phyloP scores from a whole-genome alignment of 306 rosid genomes.

The Glycine latifolia region DNA sequence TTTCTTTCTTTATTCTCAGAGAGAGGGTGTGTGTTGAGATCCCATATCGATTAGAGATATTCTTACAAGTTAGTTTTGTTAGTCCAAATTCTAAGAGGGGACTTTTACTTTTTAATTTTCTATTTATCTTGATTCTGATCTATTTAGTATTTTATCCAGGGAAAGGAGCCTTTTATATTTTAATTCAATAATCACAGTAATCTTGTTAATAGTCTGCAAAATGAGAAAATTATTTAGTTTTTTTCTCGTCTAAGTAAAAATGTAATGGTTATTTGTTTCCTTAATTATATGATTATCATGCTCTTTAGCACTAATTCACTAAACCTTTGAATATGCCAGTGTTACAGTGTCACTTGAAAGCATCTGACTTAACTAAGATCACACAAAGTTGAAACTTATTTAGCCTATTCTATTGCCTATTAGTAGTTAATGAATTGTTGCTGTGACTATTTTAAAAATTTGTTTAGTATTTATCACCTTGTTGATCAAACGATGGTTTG shows the following conservation, averaged over 20 bases:
- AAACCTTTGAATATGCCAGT: conserved; percentile 10
- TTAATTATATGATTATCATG: conserved; percentile 13
- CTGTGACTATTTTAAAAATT: conserved; percentile 11
- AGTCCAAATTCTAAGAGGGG: background rate
- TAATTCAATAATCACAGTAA: background rate
- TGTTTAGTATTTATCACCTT: background rate
- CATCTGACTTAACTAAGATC: conserved; percentile 24
- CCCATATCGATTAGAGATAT: background rate
- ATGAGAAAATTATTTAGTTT: conserved; percentile 4
- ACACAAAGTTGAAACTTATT: conserved; percentile 19
- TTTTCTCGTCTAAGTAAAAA: background rate
- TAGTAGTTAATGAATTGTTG: conserved; percentile 10
- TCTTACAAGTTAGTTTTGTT: background rate
- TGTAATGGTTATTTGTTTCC: background rate
- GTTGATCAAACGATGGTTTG: conserved; percentile 6
- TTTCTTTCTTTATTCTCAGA: background rate
- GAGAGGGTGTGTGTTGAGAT: background rate
- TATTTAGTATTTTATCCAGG: conserved; percentile 1
- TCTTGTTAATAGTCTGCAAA: background rate
- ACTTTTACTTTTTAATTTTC: background rate
- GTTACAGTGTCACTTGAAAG: background rate
- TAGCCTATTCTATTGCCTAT: background rate
- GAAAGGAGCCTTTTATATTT: background rate
- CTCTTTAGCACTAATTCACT: conserved; percentile 27
- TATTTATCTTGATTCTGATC: background rate